Evolutionary conservation across 805 yeast species (phyloP).

Genomic region (Saccharomyces mikatae): DNA sequence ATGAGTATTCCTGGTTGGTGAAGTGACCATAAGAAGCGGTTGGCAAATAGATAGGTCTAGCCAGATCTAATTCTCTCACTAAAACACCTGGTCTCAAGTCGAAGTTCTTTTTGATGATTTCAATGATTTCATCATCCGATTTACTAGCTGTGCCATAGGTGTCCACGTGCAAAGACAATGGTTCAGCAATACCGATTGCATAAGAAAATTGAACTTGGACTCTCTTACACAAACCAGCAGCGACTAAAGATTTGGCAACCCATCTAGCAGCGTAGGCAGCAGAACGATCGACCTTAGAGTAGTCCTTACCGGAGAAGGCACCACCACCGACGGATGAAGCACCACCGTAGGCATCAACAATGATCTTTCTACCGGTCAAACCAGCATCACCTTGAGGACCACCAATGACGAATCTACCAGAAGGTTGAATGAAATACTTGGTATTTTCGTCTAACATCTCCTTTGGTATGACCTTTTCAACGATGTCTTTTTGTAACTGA

Average conservation of each 20-base stretch:
- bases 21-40: conserved; percentile 98
- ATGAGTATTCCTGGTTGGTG: conserved; percentile 93
- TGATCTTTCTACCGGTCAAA: conserved; percentile 96
- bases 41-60: conserved; percentile 96
- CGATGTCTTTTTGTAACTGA: conserved; percentile 65
- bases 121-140: conserved; percentile 79
- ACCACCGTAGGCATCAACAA: conserved; percentile 98
- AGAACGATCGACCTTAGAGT: conserved; percentile 97
- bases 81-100: conserved; percentile 98
- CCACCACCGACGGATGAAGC: conserved; percentile 99
- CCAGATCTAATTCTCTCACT: conserved; percentile 89
- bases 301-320: conserved; percentile 98
- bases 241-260: conserved; percentile 95
- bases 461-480: conserved; percentile 85
- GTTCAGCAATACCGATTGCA: conserved; percentile 99
- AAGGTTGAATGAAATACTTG: conserved; percentile 94
- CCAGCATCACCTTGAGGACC: conserved; percentile 99
- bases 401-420: conserved; percentile 97
- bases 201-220: conserved; percentile 94
- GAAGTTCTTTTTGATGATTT: conserved; percentile 81
- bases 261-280: conserved; percentile 99
- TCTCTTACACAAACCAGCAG: conserved; percentile 89
- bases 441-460: conserved; percentile 86
- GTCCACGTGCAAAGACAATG: conserved; percentile 91
- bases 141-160: conserved; percentile 92